Evolutionary conservation across 495 filamentous ascomycete species (phyloP).

Genomic region (Talaromyces thailandensis): DNA sequence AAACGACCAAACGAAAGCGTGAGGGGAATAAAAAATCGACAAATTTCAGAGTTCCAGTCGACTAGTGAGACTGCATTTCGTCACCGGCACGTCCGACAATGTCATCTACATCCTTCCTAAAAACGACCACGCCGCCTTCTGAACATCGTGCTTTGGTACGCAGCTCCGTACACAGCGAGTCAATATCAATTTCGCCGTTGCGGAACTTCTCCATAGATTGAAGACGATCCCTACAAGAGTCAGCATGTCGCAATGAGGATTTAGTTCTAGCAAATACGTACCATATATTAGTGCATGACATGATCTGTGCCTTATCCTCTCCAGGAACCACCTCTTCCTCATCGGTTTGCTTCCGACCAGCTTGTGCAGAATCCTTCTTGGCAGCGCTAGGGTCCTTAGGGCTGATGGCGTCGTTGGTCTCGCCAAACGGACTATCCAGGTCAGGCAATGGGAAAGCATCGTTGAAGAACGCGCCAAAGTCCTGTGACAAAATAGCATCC

Average conservation of each 20-base stretch:
- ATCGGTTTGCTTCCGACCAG: slow-evolving; percentile 60
- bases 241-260: slow-evolving; percentile 8
- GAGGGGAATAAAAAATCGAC: slow-evolving; percentile 1
- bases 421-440: slow-evolving; percentile 65
- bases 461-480: slow-evolving; percentile 73
- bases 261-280: slow-evolving; percentile 32
- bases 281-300: slow-evolving; percentile 91
- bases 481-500: slow-evolving; percentile 59
- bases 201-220: slow-evolving; percentile 80
- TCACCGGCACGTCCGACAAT: slow-evolving; percentile 53
- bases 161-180: slow-evolving; percentile 86
- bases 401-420: slow-evolving; percentile 39
- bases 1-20: slow-evolving; percentile 9
- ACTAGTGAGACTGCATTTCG: slow-evolving; percentile 7
- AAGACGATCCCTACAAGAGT: slow-evolving; percentile 70
- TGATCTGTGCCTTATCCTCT: slow-evolving; percentile 55
- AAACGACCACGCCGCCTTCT: slow-evolving; percentile 83
- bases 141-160: slow-evolving; percentile 94
- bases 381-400: slow-evolving; percentile 20
- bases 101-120: slow-evolving; percentile 76
- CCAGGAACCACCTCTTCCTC: slow-evolving; percentile 59
- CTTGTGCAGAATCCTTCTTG: slow-evolving; percentile 65
- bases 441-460: slow-evolving; percentile 76
- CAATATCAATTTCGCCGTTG: slow-evolving; percentile 84
- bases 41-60: neutral